Base-by-base conservation (phyloP, 2,329 filamentous ascomycete species). In the Sordariomycetes sp. region DNA sequence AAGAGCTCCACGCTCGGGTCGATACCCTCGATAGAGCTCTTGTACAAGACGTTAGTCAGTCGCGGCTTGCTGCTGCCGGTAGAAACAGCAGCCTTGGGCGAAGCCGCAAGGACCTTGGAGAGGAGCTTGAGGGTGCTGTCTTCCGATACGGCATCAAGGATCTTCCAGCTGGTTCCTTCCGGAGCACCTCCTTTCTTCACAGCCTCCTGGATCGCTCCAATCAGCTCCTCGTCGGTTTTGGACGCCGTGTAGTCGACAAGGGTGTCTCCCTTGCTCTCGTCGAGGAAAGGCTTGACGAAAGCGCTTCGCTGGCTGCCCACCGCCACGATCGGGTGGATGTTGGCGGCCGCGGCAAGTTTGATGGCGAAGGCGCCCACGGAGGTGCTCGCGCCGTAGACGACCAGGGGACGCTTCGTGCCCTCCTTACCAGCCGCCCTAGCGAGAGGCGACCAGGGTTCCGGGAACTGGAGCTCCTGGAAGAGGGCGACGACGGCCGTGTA, bases 321-420 rank as follows among this genome's bases (percentile, higher is more conserved):
- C 4, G 63, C 64, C 39, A 79, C 73, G 21, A 79, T 61, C 0
- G 75, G 75, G 42, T 77, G 71, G 17, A 79, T 67, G 36, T 72
- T 69, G 3, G 61, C 53, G 4, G 41, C 51, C 0, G 43, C 46
- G 4, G 68, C 14, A 2, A 80, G 58, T 44, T 80, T 71, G 35
- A 79, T 61, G 1, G 65, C 71, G 40, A 66, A 79, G 3, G 70
- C 59, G 6, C 74, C 76, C 0, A 77, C 72, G 0, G 72, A 64
- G 0, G 64, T 63, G 1, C 65, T 55, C 3, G 55, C 68, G 4
- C 71, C 66, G 44, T 75, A 75, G 34, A 75, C 57, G 6, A 72
- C 18, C 10, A 48, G 16, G 21, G 39, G 39, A 3, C n/a, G 26
- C 14, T 35, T 37, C 6, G 33, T 50, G 2, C 29, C 18, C n/a